Conservation (phyloP, 495 filamentous ascomycete species). For the Neurospora pannonica region DNA sequence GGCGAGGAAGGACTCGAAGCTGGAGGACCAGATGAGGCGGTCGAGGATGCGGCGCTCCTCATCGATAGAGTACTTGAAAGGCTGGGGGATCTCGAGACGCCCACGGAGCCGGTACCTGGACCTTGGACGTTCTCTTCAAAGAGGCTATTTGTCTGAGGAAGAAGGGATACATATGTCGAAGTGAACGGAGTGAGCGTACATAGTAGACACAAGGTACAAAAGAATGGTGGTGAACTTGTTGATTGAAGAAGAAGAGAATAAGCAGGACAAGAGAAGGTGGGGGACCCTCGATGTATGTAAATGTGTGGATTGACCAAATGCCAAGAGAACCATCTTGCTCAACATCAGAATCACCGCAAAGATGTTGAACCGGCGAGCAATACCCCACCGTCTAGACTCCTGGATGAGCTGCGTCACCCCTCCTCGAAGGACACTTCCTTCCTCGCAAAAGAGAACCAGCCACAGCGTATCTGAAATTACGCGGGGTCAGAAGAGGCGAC, state of each 20-base stretch:
- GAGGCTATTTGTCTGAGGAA: neutral
- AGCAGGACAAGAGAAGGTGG: neutral
- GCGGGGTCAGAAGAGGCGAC: neutral
- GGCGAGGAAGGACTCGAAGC: slow-evolving; percentile 86
- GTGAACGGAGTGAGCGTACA: neutral
- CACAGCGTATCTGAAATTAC: neutral
- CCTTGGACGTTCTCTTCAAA: neutral
- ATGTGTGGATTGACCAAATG: neutral
- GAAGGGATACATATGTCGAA: neutral
- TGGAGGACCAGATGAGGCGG: slow-evolving; percentile 94
- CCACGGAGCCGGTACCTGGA: slow-evolving; percentile 72
- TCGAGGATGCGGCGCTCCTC: slow-evolving; percentile 96
- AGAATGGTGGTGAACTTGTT: neutral
- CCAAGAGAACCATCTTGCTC: neutral
- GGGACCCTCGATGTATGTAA: neutral
- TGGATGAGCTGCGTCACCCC: neutral
- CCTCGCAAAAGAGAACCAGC: neutral
- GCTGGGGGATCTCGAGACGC: slow-evolving; percentile 83
- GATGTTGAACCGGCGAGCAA: neutral
- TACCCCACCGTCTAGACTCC: neutral
- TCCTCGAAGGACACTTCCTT: neutral
- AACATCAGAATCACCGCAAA: neutral
- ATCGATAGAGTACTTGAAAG: slow-evolving; percentile 91
- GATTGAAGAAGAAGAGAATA: neutral
- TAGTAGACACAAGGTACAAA: neutral